A percentile compares a stretch with the other conserved stretches of the same genome.
Evolutionary conservation across 495 filamentous ascomycete species (phyloP).

Genomic region (Xylaria castorea): DNA sequence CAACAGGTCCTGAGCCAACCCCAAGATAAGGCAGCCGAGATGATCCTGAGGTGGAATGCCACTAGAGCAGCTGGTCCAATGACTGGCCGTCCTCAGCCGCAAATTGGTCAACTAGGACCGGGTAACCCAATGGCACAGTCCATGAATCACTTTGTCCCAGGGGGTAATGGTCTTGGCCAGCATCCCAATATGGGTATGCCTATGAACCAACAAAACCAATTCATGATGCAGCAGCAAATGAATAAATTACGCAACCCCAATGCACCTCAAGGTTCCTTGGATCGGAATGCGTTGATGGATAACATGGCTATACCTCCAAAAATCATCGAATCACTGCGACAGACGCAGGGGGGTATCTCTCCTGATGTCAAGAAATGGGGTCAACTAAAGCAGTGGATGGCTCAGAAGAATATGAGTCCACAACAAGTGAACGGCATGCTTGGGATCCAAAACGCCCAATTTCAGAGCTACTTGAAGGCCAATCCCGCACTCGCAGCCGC

Average conservation of each 20-base stretch:
- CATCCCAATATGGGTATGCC: constrained; percentile 34
- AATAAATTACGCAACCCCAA: constrained; percentile 37
- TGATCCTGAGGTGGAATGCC: constrained; percentile 49
- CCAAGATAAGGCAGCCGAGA: constrained; percentile 50
- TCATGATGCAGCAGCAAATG: constrained; percentile 45
- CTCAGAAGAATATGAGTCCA: constrained; percentile 52
- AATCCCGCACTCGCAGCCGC: constrained; percentile 29
- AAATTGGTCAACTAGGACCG: constrained; percentile 42
- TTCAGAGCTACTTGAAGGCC: constrained; percentile 44
- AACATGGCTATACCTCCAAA: constrained; percentile 44
- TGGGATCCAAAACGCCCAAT: constrained; percentile 63
- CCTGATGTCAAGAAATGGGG: constrained; percentile 73
- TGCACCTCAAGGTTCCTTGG: constrained; percentile 26
- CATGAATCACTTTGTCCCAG: constrained; percentile 39
- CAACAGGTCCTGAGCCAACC: constrained; percentile 40
- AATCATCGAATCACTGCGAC: constrained; percentile 36
- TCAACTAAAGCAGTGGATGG: constrained; percentile 69
- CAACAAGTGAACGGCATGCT: constrained; percentile 54
- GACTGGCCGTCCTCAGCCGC: constrained; percentile 42
- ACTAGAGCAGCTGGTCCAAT: constrained; percentile 31
- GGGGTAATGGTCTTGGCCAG: constrained; percentile 36
- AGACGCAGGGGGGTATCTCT: constrained; percentile 48
- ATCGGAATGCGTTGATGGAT: constrained; percentile 43
- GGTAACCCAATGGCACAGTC: constrained; percentile 43
- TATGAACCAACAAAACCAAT: constrained; percentile 49